Percentiles rank a stretch among this genome's conserved stretches.
Conservation (phyloP, 139 green algal genomes). For the Trebouxia sp. region DNA sequence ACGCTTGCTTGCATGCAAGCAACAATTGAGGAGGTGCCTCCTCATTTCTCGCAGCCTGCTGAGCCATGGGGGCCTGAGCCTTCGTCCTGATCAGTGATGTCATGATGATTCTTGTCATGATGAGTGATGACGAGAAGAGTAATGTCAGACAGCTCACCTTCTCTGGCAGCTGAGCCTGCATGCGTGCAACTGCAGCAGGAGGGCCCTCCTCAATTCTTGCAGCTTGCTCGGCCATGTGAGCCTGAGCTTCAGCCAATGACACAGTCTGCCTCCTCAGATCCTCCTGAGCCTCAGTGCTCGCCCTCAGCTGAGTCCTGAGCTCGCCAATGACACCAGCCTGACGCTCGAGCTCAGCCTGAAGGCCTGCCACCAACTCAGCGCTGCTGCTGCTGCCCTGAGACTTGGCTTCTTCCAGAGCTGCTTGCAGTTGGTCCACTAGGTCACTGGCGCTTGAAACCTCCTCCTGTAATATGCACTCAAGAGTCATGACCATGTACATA, state of each 20-base stretch:
- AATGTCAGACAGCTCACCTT: conserved; percentile 5
- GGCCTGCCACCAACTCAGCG: conserved; percentile 1
- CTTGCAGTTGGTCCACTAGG: conserved; percentile 4
- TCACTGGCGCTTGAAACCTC: neutral
- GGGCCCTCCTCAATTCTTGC: neutral
- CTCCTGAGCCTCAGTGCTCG: conserved; percentile 15
- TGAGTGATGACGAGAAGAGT: too few relatives aligned
- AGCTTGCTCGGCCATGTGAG: neutral
- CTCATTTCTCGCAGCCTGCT: too few relatives aligned
- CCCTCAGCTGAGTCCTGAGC: conserved; percentile 20
- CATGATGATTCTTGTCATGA: too few relatives aligned
- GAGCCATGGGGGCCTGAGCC: too few relatives aligned
- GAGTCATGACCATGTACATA: too few relatives aligned
- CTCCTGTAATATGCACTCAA: too few relatives aligned
- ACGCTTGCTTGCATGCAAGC: too few relatives aligned
- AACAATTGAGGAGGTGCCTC: too few relatives aligned
- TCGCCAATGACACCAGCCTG: conserved; percentile 1
- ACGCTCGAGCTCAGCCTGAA: conserved; percentile 8
- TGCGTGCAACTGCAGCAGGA: conserved; percentile 4
- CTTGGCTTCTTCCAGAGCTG: neutral
- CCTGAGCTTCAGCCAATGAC: neutral
- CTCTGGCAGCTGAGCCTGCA: conserved; percentile 14
- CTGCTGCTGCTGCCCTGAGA: conserved; percentile 4
- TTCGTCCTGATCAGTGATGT: too few relatives aligned
- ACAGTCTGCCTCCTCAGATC: conserved; percentile 21